Evolutionary conservation across 2,329 filamentous ascomycete genomes (phyloP).

Genomic region (Aspergillus niger): DNA sequence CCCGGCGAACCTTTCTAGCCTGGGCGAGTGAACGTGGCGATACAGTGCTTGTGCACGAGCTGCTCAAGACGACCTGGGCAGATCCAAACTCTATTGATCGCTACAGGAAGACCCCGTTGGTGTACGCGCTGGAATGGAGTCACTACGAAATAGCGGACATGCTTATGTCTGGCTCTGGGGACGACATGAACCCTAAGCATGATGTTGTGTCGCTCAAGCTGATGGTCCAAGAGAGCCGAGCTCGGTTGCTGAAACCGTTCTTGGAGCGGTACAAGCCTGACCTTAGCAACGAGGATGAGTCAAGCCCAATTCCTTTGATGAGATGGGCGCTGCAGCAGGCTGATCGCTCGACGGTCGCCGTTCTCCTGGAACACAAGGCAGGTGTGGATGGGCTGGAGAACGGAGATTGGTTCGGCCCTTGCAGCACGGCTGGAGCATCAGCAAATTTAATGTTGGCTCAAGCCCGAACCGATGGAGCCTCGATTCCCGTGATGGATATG

Average conservation of each 20-base stretch:
- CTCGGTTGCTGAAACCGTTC: conserved; percentile 17
- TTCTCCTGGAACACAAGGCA: conserved; percentile 19
- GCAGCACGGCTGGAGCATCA: conserved; percentile 9
- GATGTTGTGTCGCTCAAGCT: conserved; percentile 18
- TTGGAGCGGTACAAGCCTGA: conserved; percentile 16
- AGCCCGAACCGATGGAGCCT: background rate
- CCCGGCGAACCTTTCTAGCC: conserved; percentile 19
- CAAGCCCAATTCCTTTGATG: conserved; percentile 15
- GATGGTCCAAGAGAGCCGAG: conserved; percentile 17
- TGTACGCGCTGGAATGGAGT: conserved; percentile 20
- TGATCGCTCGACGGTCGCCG: conserved; percentile 17
- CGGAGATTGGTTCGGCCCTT: conserved; percentile 19
- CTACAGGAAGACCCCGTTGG: conserved; percentile 18
- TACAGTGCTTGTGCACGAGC: conserved; percentile 5
- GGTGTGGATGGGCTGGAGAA: conserved; percentile 15
- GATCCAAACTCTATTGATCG: conserved; percentile 20
- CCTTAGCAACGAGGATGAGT: conserved; percentile 15
- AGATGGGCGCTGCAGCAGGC: conserved; percentile 20
- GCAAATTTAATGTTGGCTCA: conserved; percentile 1
- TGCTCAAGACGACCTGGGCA: conserved; percentile 17
- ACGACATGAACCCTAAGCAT: background rate
- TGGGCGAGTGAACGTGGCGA: conserved; percentile 20
- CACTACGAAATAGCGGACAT: conserved; percentile 18
- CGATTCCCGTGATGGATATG: conserved; percentile 18
- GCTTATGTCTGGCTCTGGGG: conserved; percentile 11